Evolutionary conservation across 148 eudicot genomes (phyloP), one percentile per base, ranked within the genome.

Genomic region (Nepenthes mirabilis): DNA sequence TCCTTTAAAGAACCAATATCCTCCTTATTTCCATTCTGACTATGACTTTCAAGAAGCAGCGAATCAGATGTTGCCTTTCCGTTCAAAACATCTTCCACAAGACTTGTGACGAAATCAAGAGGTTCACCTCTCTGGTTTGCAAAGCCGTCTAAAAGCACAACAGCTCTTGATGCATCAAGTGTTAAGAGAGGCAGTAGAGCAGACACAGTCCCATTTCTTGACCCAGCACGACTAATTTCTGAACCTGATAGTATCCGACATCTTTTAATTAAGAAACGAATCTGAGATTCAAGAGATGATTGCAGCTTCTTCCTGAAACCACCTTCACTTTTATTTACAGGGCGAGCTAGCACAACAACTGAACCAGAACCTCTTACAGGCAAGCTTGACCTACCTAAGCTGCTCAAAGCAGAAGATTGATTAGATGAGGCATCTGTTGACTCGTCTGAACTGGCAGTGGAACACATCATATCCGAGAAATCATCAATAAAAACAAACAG

Each of bases 401-500:
- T 76, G 69, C 69, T 78, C 66, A 60, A 58, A 71, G 73, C 72
- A 62, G 79, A 60, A 33, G 82, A 75, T 47, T 75, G 84, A 70
- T 68, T 82, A 50, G 80, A 62, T 23, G 78, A 58, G 56, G 84
- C 73, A 62, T 85, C 90, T 23, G 51, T 56, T 37, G 65, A 58
- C 64, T 85, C 90, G 63, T 88, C 90, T 33, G 52, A 37, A 56
- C n/a, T 68, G 57, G 79, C 72, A 75, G 68, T 70, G 59, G 78
- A 49, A 68, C 66, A 71, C 43, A 62, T 43, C 65, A 72, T 40
- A 58, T 83, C 96, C 52, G 88, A 70, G 72, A 88, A 78, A 77
- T 91, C 94, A 59, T 85, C 94, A 62, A 85, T 60, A 77, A 88
- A 88, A 72, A 87, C 86, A 80, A 91, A 88, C 67, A 88, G 86